Percentiles rank a stretch among this genome's conserved stretches.
These are phyloP conservation scores for Prunus padus DNA, from an alignment of 306 rosid genomes.

Conservation along the genomic window DNA sequence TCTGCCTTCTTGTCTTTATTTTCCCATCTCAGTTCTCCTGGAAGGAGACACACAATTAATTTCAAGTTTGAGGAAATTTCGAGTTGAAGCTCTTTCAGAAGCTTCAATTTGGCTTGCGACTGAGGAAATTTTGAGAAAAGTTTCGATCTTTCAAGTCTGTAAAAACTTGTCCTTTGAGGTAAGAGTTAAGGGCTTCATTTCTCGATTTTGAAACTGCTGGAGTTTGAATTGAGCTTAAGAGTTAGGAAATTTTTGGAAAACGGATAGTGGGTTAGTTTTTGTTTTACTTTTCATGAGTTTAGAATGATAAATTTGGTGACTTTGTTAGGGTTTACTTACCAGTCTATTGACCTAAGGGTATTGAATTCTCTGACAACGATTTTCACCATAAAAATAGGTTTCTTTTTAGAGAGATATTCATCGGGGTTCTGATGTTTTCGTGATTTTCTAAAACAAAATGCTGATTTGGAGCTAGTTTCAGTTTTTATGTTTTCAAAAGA, in stretches of 20 bases:
- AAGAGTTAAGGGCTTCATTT: conserved; percentile 23
- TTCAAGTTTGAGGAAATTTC: conserved; percentile 4
- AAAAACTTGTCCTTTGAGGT: conserved; percentile 19
- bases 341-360: not conserved
- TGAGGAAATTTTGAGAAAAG: not conserved
- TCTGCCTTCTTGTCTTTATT: not conserved
- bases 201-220: conserved; percentile 9
- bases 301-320: not conserved
- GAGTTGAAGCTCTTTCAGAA: not conserved
- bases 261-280: not conserved
- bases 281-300: not conserved
- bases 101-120: not conserved
- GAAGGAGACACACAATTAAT: not conserved
- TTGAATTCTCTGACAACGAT: not conserved
- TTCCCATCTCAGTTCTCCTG: conserved; percentile 11
- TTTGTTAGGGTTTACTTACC: conserved; percentile 4
- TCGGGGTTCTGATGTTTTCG: conserved; percentile 5
- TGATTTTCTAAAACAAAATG: not conserved
- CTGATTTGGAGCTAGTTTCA: not conserved
- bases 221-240: conserved; percentile 15
- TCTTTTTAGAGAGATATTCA: not conserved
- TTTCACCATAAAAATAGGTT: not conserved
- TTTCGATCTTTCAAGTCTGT: conserved; percentile 8
- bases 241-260: not conserved
- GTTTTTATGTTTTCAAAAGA: not conserved